Percentiles rank a stretch among this genome's conserved stretches.
Evolutionary conservation across 768 basidiomycete genomes (phyloP).

Genomic region (Russula brevipes): DNA sequence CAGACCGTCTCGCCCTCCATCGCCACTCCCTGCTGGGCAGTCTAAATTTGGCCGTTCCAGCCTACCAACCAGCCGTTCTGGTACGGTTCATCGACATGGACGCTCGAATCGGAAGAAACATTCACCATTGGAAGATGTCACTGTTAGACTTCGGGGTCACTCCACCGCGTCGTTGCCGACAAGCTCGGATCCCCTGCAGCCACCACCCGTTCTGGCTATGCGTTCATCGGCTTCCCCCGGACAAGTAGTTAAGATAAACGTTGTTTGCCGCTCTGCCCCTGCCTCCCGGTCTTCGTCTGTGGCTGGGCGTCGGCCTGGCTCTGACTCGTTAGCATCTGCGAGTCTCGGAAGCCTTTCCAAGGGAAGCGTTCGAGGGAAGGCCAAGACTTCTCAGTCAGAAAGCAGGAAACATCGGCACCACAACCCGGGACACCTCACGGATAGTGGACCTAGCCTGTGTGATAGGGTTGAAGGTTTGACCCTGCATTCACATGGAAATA

Average conservation of each 20-base stretch:
- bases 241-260: constrained; percentile 47
- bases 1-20: constrained; percentile 4
- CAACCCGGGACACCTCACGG: constrained; percentile 30
- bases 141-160: constrained; percentile 10
- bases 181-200: constrained; percentile 19
- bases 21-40: not conserved
- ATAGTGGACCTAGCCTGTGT: constrained; percentile 31
- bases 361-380: constrained; percentile 27
- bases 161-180: constrained; percentile 5
- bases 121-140: constrained; percentile 29
- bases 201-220: constrained; percentile 2
- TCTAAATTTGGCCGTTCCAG: constrained; percentile 2
- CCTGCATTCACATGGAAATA: constrained; percentile 28
- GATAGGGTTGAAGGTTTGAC: constrained; percentile 53
- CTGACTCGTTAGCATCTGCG: constrained; percentile 10
- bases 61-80: constrained; percentile 13
- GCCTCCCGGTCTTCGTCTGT: constrained; percentile 55
- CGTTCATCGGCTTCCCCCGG: constrained; percentile 34
- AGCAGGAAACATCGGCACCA: constrained; percentile 23
- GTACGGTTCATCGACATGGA: constrained; percentile 26
- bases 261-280: constrained; percentile 67
- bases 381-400: constrained; percentile 26
- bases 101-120: constrained; percentile 24
- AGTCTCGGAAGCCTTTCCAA: constrained; percentile 18
- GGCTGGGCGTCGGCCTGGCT: constrained; percentile 20